These are phyloP conservation scores for Chaetomidium leptoderma DNA, from an alignment of 495 filamentous ascomycete genomes.

Conservation along the genomic window DNA sequence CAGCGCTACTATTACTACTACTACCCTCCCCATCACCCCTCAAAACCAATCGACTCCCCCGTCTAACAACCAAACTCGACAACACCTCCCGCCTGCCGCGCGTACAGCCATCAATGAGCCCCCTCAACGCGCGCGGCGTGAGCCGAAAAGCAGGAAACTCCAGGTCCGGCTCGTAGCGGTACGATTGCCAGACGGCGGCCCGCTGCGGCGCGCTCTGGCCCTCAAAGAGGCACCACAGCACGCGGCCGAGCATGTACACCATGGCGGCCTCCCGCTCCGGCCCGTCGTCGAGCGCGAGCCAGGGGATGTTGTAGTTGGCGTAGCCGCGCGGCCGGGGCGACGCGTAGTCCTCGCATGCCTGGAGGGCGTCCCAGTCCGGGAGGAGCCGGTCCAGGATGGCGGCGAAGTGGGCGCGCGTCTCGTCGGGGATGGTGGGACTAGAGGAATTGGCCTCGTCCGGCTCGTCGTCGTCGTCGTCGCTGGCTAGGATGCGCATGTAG, in stretches of 20 bases:
- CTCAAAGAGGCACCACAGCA: conserved; percentile 53
- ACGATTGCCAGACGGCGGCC: conserved; percentile 47
- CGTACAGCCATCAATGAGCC: conserved; percentile 44
- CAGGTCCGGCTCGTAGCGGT: conserved; percentile 43
- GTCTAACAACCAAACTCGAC: conserved; percentile 35
- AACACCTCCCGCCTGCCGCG: conserved; percentile 36
- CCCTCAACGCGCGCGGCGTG: conserved; percentile 38
- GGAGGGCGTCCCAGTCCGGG: conserved; percentile 36
- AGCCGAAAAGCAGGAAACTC: conserved; percentile 43
- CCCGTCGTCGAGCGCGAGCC: conserved; percentile 40
- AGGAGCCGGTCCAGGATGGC: conserved; percentile 35
- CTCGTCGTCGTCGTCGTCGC: conserved; percentile 17
- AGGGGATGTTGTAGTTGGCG: conserved; percentile 44
- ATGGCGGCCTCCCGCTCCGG: conserved; percentile 45
- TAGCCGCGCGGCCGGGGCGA: conserved; percentile 29
- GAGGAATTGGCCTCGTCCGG: conserved; percentile 9
- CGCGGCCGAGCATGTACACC: conserved; percentile 50
- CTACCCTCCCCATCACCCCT: conserved; percentile 12
- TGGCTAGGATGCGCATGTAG: conserved; percentile 41
- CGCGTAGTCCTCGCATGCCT: conserved; percentile 31
- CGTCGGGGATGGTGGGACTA: conserved; percentile 29
- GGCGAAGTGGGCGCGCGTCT: conserved; percentile 32
- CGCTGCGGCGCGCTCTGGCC: conserved; percentile 44
- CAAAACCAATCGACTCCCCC: conserved; percentile 38
- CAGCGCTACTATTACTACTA: conserved; percentile 21